phyloP scores from a whole-genome alignment of 2,329 filamentous ascomycete genomes.

The Westerdykella ornata region DNA sequence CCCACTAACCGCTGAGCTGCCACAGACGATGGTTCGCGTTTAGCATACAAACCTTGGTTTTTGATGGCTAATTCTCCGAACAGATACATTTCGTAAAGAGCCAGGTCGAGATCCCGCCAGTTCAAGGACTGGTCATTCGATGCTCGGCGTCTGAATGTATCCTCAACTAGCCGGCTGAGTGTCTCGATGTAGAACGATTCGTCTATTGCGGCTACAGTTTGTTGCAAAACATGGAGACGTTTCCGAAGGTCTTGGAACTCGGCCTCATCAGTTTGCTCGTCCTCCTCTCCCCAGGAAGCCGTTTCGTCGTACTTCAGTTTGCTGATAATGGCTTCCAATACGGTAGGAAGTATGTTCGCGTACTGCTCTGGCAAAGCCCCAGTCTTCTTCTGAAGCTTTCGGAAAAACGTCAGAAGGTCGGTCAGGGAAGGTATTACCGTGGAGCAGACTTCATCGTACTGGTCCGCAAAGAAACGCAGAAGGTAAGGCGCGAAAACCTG shows the following conservation, averaged over 20 bases:
- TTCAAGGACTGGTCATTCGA: conserved; percentile 67
- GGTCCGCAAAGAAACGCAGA: conserved; percentile 90
- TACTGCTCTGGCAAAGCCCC: conserved; percentile 65
- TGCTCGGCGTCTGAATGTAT: conserved; percentile 74
- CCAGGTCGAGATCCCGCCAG: conserved; percentile 92
- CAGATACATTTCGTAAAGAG: conserved; percentile 88
- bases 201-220: conserved; percentile 84
- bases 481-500: conserved; percentile 80
- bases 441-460: conserved; percentile 96
- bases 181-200: conserved; percentile 83
- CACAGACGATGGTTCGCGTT: conserved; percentile 71
- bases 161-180: conserved; percentile 79
- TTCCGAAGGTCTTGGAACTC: conserved; percentile 95
- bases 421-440: conserved; percentile 90
- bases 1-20: conserved; percentile 75
- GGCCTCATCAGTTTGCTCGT: conserved; percentile 91
- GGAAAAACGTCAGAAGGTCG: conserved; percentile 83
- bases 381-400: conserved; percentile 63
- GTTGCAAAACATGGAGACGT: conserved; percentile 81
- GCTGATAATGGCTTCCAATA: conserved; percentile 82
- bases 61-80: conserved; percentile 92
- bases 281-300: conserved; percentile 84
- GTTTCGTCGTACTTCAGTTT: conserved; percentile 99
- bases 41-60: conserved; percentile 77
- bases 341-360: conserved; percentile 73